A percentile compares a stretch with the other conserved stretches of the same genome.
These are phyloP conservation scores for Mycosphaerella arachidis DNA, from an alignment of 2,329 filamentous ascomycete species.

Conservation along the genomic window DNA sequence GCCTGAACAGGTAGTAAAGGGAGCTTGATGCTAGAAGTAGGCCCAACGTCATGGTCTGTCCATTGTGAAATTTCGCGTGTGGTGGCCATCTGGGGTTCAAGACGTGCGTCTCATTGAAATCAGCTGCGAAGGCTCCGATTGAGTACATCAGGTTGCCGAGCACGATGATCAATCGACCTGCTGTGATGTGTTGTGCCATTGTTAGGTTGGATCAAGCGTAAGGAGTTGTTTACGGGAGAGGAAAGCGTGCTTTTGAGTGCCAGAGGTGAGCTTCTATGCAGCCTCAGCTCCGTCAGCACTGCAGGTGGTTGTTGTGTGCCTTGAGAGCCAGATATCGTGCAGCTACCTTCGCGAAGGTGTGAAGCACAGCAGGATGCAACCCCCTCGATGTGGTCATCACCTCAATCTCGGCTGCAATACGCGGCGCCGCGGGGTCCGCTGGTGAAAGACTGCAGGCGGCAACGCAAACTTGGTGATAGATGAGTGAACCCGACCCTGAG, in stretches of 20 bases:
- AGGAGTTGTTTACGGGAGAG: neutral
- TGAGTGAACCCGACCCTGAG: too few relatives aligned
- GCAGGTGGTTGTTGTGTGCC: too few relatives aligned
- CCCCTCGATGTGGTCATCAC: too few relatives aligned
- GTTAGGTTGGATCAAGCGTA: neutral
- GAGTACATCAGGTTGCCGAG: slow-evolving; percentile 32
- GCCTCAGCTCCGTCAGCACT: too few relatives aligned
- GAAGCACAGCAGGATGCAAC: too few relatives aligned
- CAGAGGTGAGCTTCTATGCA: too few relatives aligned
- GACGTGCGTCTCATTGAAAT: slow-evolving; percentile 44
- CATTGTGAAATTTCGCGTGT: slow-evolving; percentile 51
- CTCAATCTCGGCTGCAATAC: too few relatives aligned
- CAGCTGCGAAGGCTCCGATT: slow-evolving; percentile 31
- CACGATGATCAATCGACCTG: slow-evolving; percentile 30
- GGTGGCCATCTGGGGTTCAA: slow-evolving; percentile 48
- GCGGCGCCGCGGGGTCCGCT: too few relatives aligned
- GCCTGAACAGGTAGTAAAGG: slow-evolving; percentile 36
- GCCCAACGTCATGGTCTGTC: slow-evolving; percentile 49
- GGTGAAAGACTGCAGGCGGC: too few relatives aligned
- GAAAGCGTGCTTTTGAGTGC: neutral
- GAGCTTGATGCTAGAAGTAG: slow-evolving; percentile 37
- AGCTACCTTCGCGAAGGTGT: too few relatives aligned
- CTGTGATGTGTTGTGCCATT: slow-evolving; percentile 16
- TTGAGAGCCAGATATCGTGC: too few relatives aligned
- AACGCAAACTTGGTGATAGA: too few relatives aligned